These are phyloP conservation scores for Thelephora ganbajun DNA, from an alignment of 768 basidiomycete genomes.

Conservation along the genomic window DNA sequence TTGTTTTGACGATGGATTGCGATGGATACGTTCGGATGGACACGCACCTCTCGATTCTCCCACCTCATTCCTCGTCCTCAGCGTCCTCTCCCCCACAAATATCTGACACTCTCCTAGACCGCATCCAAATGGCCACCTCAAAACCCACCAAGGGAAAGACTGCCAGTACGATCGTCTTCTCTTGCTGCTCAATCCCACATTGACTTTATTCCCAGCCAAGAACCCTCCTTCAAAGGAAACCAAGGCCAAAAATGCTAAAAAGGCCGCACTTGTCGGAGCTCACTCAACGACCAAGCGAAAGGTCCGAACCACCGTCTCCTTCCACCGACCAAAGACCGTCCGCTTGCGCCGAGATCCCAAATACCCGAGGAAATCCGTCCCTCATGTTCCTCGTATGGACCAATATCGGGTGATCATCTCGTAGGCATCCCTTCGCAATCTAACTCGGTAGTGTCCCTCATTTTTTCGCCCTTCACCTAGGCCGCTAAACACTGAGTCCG, in stretches of 20 bases:
- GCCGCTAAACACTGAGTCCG: conserved; percentile 87
- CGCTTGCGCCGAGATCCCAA: conserved; percentile 70
- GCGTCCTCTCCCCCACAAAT: no score
- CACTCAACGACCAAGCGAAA: conserved; percentile 68
- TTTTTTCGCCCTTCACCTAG: conserved; percentile 20
- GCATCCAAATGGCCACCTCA: conserved; percentile 43
- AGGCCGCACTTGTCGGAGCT: conserved; percentile 85
- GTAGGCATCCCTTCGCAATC: conserved; percentile 29
- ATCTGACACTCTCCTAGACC: no score
- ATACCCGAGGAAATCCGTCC: conserved; percentile 92
- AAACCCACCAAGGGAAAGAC: conserved; percentile 55
- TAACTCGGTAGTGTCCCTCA: background rate
- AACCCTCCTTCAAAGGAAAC: conserved; percentile 20
- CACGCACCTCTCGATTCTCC: no score
- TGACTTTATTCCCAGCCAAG: conserved; percentile 3
- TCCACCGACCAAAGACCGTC: conserved; percentile 94
- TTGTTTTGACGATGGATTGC: no score
- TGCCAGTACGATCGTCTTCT: conserved; percentile 22
- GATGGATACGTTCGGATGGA: no score
- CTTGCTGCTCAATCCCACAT: background rate
- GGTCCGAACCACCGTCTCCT: conserved; percentile 72
- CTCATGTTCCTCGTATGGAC: conserved; percentile 90
- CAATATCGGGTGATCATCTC: conserved; percentile 90
- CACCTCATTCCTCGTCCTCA: no score
- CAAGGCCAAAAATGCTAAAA: conserved; percentile 92